Evolutionary conservation across 2,329 filamentous ascomycete species (phyloP).

Genomic region (Ophiostoma sp.): DNA sequence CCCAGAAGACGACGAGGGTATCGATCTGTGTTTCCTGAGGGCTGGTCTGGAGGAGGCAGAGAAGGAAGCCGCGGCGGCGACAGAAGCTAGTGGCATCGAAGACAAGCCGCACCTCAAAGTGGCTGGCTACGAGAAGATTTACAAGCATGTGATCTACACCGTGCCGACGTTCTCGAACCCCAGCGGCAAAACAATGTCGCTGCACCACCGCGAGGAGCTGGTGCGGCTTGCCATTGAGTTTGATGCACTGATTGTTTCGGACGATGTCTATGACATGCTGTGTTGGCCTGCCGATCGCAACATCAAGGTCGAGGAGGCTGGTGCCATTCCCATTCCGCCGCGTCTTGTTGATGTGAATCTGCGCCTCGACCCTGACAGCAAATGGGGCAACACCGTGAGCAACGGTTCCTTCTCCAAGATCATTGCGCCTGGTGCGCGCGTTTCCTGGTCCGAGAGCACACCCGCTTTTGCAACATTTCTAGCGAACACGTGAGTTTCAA

Average conservation of each 20-base stretch:
- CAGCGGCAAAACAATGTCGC: slow-evolving; percentile 58
- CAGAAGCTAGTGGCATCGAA: neutral
- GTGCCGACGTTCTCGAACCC: slow-evolving; percentile 68
- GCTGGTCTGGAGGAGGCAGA: slow-evolving; percentile 20
- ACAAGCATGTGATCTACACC: slow-evolving; percentile 62
- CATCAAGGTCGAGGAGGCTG: slow-evolving; percentile 10
- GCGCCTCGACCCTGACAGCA: slow-evolving; percentile 49
- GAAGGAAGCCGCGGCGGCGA: slow-evolving; percentile 12
- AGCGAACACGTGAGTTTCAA: slow-evolving; percentile 32
- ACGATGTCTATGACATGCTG: slow-evolving; percentile 69
- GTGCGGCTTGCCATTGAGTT: slow-evolving; percentile 57
- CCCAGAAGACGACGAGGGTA: slow-evolving; percentile 58
- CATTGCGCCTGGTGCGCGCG: slow-evolving; percentile 51
- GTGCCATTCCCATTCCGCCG: slow-evolving; percentile 25
- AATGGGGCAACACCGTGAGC: slow-evolving; percentile 59
- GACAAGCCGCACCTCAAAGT: slow-evolving; percentile 18
- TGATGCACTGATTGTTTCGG: slow-evolving; percentile 60
- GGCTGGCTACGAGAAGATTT: slow-evolving; percentile 49
- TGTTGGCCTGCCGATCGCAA: slow-evolving; percentile 49
- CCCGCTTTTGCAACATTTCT: slow-evolving; percentile 52
- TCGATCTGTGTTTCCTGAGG: slow-evolving; percentile 53
- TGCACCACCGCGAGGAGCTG: slow-evolving; percentile 50
- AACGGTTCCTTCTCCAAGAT: slow-evolving; percentile 67
- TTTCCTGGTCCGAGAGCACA: slow-evolving; percentile 37
- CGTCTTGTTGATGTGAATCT: slow-evolving; percentile 59